phyloP scores from a whole-genome alignment of 306 rosid species.

The Senna tora region DNA sequence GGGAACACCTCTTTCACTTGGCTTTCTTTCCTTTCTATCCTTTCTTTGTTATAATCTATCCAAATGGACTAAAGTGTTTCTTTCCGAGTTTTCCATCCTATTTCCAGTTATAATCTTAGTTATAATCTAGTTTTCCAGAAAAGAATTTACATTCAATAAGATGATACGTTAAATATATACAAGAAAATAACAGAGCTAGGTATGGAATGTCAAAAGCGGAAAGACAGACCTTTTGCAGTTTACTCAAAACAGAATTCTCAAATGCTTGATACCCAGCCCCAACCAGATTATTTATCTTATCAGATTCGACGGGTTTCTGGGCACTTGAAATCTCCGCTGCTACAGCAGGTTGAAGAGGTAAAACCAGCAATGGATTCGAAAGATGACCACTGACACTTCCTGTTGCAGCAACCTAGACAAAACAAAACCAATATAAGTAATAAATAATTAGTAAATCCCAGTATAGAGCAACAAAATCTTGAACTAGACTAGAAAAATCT shows the following conservation, averaged over 20 bases:
- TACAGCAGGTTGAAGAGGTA: slow-evolving; percentile 70
- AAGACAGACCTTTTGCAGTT: slow-evolving; percentile 70
- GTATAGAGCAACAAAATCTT: not conserved
- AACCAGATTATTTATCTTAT: slow-evolving; percentile 54
- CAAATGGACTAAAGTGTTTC: not conserved
- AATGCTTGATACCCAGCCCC: slow-evolving; percentile 81
- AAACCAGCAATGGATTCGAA: slow-evolving; percentile 77
- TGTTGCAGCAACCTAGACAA: slow-evolving; percentile 66
- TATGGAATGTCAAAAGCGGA: slow-evolving; percentile 1
- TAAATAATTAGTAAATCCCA: slow-evolving; percentile 12
- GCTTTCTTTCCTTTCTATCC: not conserved
- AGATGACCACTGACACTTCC: slow-evolving; percentile 71
- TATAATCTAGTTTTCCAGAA: not conserved
- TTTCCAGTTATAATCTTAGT: not conserved
- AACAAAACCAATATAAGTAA: slow-evolving; percentile 26
- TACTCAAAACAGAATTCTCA: slow-evolving; percentile 81
- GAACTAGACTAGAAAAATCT: slow-evolving; percentile 34
- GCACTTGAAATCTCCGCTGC: slow-evolving; percentile 47
- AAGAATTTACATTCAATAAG: not conserved
- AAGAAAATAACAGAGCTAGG: not conserved
- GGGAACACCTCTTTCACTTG: not conserved
- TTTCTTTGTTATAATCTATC: not conserved
- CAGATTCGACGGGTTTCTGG: slow-evolving; percentile 51
- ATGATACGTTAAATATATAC: not conserved
- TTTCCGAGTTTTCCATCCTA: not conserved